phyloP scores from a whole-genome alignment of 106 monocot genomes.

The Dendrobium chrysotoxum region DNA sequence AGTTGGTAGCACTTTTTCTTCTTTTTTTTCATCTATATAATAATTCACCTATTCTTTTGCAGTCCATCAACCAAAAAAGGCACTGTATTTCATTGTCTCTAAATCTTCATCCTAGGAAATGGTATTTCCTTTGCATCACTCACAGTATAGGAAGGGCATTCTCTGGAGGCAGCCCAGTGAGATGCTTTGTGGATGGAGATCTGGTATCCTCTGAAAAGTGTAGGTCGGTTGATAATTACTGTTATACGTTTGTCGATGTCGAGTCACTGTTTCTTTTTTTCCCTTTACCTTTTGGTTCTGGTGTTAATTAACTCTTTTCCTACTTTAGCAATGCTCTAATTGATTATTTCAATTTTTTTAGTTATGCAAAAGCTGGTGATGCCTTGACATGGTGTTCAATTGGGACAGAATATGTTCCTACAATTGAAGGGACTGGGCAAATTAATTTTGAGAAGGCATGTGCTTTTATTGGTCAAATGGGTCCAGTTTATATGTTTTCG shows the following conservation, averaged over 20 bases:
- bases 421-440: conserved; percentile 35
- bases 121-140: conserved; percentile 88
- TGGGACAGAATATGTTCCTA: conserved; percentile 42
- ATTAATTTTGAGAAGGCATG: conserved; percentile 33
- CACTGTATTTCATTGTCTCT: conserved; percentile 57
- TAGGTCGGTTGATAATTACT: conserved; percentile 39
- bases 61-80: conserved; percentile 84
- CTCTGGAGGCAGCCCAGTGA: conserved; percentile 79
- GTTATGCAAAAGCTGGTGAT: conserved; percentile 82
- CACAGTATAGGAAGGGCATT: conserved; percentile 89
- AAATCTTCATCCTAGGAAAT: conserved; percentile 56
- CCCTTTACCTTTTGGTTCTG: neutral
- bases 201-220: conserved; percentile 84
- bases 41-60: conserved; percentile 13
- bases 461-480: conserved; percentile 92
- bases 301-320: neutral
- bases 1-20: neutral
- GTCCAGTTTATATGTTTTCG: conserved; percentile 80
- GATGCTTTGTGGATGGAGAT: conserved; percentile 84
- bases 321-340: neutral
- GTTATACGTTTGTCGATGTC: neutral
- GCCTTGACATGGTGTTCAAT: conserved; percentile 71
- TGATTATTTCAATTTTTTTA: conserved; percentile 15
- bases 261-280: neutral
- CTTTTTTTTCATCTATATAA: neutral